A percentile compares a stretch with the other conserved stretches of the same genome.
These are phyloP conservation scores for Trifolium pratense DNA, from an alignment of 306 rosid genomes.

Conservation along the genomic window DNA sequence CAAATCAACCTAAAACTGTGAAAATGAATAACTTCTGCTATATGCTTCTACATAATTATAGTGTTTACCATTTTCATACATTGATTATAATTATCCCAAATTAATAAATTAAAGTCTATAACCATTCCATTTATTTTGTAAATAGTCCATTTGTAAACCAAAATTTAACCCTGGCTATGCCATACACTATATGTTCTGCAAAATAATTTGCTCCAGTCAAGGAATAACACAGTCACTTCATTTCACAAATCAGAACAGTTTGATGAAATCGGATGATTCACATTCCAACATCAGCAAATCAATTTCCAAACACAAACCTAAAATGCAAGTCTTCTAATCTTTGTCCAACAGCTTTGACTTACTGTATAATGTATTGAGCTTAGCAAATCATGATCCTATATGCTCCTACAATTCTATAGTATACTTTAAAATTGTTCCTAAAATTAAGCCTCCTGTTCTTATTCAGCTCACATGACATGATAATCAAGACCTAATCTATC, in stretches of 20 bases:
- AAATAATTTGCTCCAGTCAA: neutral
- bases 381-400: neutral
- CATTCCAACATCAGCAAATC: neutral
- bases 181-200: neutral
- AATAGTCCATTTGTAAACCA: neutral
- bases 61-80: neutral
- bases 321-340: neutral
- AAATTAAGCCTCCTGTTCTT: constrained; percentile 28
- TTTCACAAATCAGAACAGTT: neutral
- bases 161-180: neutral
- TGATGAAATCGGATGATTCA: neutral
- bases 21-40: neutral
- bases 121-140: neutral
- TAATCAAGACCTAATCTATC: neutral
- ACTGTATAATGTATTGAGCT: neutral
- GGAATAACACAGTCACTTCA: neutral
- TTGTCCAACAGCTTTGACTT: neutral
- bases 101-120: neutral
- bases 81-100: neutral
- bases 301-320: neutral
- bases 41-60: neutral
- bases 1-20: neutral
- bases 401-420: neutral
- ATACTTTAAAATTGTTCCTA: neutral
- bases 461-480: neutral